These are phyloP conservation scores for Cubamyces sp. DNA, from an alignment of 768 basidiomycete species.

Conservation along the genomic window DNA sequence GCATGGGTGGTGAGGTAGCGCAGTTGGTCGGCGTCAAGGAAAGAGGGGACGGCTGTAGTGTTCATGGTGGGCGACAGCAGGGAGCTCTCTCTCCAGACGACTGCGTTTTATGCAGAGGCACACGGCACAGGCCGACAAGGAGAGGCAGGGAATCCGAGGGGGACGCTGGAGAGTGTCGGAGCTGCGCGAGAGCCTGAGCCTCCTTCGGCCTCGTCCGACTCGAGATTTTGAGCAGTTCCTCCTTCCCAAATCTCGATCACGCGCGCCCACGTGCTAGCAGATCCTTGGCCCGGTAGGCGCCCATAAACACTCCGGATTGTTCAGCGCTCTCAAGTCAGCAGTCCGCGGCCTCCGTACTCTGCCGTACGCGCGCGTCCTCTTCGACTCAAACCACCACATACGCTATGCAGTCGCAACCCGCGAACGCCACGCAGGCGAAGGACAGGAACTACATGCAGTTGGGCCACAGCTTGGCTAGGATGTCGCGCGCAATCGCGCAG, in stretches of 20 bases:
- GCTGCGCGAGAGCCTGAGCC: neutral
- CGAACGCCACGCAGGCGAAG: conserved; percentile 76
- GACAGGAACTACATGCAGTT: conserved; percentile 82
- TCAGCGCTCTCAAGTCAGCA: neutral
- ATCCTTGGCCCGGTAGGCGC: neutral
- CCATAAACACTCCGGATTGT: neutral
- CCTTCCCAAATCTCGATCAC: neutral
- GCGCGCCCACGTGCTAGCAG: conserved; percentile 7
- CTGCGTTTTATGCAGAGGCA: too few relatives aligned
- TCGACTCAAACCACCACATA: neutral
- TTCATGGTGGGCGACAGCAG: conserved; percentile 27
- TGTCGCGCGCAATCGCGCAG: conserved; percentile 68
- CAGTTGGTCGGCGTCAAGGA: conserved; percentile 28
- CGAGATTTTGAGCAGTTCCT: conserved; percentile 6
- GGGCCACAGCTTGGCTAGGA: conserved; percentile 64
- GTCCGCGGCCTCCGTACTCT: neutral
- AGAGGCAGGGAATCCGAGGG: too few relatives aligned
- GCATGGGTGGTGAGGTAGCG: conserved; percentile 27
- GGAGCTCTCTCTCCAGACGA: too few relatives aligned
- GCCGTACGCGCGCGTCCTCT: neutral
- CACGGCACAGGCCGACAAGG: too few relatives aligned
- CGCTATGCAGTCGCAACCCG: conserved; percentile 42
- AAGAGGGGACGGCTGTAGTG: conserved; percentile 20
- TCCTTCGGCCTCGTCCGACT: conserved; percentile 6
- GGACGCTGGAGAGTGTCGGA: neutral